Base-by-base conservation (phyloP, 2,329 filamentous ascomycete genomes). In the Capronia coronata region DNA sequence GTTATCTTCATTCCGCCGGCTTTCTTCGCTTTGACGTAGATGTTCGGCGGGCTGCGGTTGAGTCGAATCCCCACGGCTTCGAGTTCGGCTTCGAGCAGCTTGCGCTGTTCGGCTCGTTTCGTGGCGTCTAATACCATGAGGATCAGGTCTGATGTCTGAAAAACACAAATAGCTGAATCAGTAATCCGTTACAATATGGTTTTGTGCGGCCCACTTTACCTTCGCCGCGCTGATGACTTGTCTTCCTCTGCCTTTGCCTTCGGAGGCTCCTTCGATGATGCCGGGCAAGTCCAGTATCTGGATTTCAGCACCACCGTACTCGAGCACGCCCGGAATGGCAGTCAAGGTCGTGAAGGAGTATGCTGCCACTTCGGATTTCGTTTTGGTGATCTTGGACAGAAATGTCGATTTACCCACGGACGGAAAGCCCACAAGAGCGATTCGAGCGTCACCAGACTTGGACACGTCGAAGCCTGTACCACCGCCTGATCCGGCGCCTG, bases 341-440 rank as follows among this genome's bases (percentile, higher is more conserved):
- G 93, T 98, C 38, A 98, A 76, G 1, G 93, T 98, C 9, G 93
- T 98, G 79, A 98, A 98, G 49, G 91, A 83, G 66, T 98, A 98
- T 0, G 93, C 87, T 1, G 93, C 93, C 22, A 96, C 89, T 67
- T 96, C 91, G 43, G 89, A 95, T 64, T 88, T 89, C 32, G 94
- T 98, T 72, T 95, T 97, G 43, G 93, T 98, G 67, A 98, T 94
- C 65, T 97, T 96, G 42, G 90, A 96, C n/a, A 98, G 69, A 65
- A 98, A 97, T 0, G 93, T 98, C 2, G 93, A 98, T 74, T 98
- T 98, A 67, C 93, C 93, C 44, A 98, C 93, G 0, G 94, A 98
- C 0, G 94, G 93, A 62, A 98, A 98, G n/a, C 93, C 93, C 46
- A 98, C 94, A 1, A 98, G 80, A 1, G 94, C 89, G 71, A 98